Evolutionary conservation across 2,329 filamentous ascomycete species (phyloP), one percentile per base, ranked within the genome.

Genomic region (Claviceps sp.): DNA sequence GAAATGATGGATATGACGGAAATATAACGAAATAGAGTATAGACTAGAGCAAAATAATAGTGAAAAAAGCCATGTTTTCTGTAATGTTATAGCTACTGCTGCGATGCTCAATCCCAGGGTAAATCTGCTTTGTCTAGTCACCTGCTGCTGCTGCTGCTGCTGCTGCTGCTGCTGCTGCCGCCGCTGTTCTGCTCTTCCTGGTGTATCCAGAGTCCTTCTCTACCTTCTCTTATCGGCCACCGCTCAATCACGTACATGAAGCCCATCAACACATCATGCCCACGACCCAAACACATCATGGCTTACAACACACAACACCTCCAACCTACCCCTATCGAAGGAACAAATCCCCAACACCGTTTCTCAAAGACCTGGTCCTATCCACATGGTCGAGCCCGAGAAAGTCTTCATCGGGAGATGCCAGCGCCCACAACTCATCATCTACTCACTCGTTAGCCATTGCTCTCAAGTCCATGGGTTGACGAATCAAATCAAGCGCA

Each of bases 301-400:
- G 38, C 48, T 41, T 30, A 47, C 30, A 22, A 47, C 14, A 38
- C 43, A 46, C 16, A 30, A 22, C 34, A 37, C 48, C 52, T 24
- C 46, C 50, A 54, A 39, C 50, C 52, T 51, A 48, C 37, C 42
- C 17, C 40, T 24, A 70, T 62, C 65, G 66, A 57, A 84, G 75
- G 68, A 84, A 84, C 61, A 85, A 71, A 62, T 84, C 81, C 44
- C 76, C 76, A 56, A 71, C 74, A 46, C 80, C 81, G 60, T 82
- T 83, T 54, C 80, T 73, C 57, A 77, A 59, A 19, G 73, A 67
- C 58, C 80, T 73, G 50, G 79, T 72, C 60, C 81, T 76, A 67
- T 85, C 82, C 47, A 77, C 68, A 58, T 86, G 82, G 62, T 86
- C 82, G 55, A 86, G 65, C 17, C 82, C 82, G 54, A 86, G 73